Evolutionary conservation across 2,329 filamentous ascomycete genomes (phyloP).

Genomic region (Clonostachys rhizophaga): DNA sequence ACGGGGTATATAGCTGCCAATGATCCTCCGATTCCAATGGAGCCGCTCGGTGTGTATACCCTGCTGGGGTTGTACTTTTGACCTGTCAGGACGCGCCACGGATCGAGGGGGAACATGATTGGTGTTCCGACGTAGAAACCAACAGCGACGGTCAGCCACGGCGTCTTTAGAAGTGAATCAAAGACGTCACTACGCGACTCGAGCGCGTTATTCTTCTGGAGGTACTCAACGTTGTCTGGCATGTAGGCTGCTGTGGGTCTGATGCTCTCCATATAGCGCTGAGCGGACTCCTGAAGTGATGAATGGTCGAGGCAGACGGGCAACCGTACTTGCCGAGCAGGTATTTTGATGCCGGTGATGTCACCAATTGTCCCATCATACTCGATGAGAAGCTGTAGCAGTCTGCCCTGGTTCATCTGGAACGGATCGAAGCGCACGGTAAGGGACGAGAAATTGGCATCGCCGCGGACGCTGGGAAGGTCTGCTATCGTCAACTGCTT

Average conservation of each 20-base stretch:
- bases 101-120: slow-evolving; percentile 7
- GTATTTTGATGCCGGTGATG: slow-evolving; percentile 8
- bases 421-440: slow-evolving; percentile 10
- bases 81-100: slow-evolving; percentile 6
- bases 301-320: slow-evolving; percentile 21
- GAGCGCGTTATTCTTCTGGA: slow-evolving; percentile 27
- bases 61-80: slow-evolving; percentile 21
- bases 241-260: slow-evolving; percentile 54
- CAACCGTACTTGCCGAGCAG: slow-evolving; percentile 15
- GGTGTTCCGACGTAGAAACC: slow-evolving; percentile 28
- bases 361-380: slow-evolving; percentile 8
- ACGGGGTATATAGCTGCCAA: slow-evolving; percentile 21
- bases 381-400: slow-evolving; percentile 5
- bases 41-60: slow-evolving; percentile 20
- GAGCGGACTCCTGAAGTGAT: slow-evolving; percentile 22
- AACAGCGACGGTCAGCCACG: slow-evolving; percentile 17
- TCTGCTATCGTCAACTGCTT: slow-evolving; percentile 1
- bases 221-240: slow-evolving; percentile 53
- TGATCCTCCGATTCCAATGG: slow-evolving; percentile 23
- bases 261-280: slow-evolving; percentile 55
- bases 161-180: slow-evolving; percentile 5
- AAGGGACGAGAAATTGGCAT: slow-evolving; percentile 7
- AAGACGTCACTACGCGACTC: slow-evolving; percentile 17
- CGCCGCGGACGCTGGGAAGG: slow-evolving; percentile 1
- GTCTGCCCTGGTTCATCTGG: slow-evolving; percentile 5